Base-by-base conservation (phyloP, 371 early-diverging fungal species). In the Mortierella sp. region DNA sequence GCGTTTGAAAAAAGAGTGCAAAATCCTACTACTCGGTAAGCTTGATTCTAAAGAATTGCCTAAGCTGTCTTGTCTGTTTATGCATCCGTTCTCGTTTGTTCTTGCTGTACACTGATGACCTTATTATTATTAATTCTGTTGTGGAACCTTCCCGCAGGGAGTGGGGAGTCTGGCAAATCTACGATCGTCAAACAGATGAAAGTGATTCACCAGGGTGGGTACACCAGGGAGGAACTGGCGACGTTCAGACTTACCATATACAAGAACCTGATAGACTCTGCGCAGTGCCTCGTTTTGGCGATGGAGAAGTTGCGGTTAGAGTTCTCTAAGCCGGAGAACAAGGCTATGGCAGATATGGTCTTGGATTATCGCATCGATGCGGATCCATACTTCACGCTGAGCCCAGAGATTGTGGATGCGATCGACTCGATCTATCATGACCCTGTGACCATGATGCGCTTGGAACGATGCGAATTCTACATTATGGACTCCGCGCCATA, bases 151-250 rank as follows among this genome's bases (percentile, higher is more conserved):
- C 44, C 9, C 28, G 43, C 52, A 90, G 93, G 95, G 14, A 91
- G 92, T 70, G 95, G 95, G 49, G 96, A 96, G 80, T 93, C 94
- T 26, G 96, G 96, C 55, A 95, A 95, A 80, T 91, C 93, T 37
- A 96, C 97, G 26, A 91, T 96, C 56, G 90, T 95, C 32, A 96
- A 96, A 61, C 96, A 96, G 80, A 94, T 96, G 94, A 94, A 94
- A 70, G 90, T 97, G 64, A 92, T 97, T 64, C 93, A 96, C 80
- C 94, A 93, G 68, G 85, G 88, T 27, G 97, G 96, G 5, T 98
- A 93, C 79, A 84, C 87, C 19, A 81, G 83, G 56, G 89, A 90
- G 50, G 98, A 97, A 69, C 84, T 94, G 30, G 78, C 83, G 31
- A 79, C 87, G 31, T 96, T 88, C 85, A 85, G 90, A 56, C 71